These are phyloP conservation scores for Cercis canadensis DNA, from an alignment of 306 rosid species.

Conservation along the genomic window DNA sequence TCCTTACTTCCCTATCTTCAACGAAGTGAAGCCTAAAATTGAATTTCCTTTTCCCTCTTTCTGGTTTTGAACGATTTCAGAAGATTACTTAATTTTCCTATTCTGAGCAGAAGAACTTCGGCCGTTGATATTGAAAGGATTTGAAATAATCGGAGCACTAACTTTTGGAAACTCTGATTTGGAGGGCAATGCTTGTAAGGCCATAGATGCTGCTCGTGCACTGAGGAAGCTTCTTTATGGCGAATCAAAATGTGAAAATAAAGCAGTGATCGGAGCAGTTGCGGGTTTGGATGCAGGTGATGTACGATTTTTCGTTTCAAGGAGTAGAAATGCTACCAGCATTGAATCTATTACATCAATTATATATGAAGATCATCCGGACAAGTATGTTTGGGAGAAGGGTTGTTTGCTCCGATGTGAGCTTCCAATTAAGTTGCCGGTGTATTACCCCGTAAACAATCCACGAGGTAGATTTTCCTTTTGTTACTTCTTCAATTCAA, in stretches of 20 bases:
- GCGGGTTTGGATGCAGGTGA: constrained; percentile 46
- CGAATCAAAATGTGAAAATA: constrained; percentile 34
- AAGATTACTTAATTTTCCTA: constrained; percentile 1
- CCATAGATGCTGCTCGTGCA: constrained; percentile 50
- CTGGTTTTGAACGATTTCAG: not conserved
- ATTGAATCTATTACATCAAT: constrained; percentile 50
- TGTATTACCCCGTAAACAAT: constrained; percentile 60
- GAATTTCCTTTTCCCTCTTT: no score
- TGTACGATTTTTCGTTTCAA: constrained; percentile 55
- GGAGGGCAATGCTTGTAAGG: constrained; percentile 49
- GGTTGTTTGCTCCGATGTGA: constrained; percentile 82
- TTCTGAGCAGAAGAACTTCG: constrained; percentile 68
- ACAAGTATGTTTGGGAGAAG: constrained; percentile 79
- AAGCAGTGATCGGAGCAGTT: constrained; percentile 66
- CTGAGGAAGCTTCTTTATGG: constrained; percentile 55
- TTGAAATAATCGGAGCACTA: constrained; percentile 71
- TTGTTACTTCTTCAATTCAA: not conserved
- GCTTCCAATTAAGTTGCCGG: constrained; percentile 74
- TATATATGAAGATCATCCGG: constrained; percentile 52
- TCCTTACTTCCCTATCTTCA: not conserved
- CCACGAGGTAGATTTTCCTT: constrained; percentile 55
- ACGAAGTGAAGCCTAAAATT: no score
- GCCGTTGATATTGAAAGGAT: constrained; percentile 68
- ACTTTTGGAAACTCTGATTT: constrained; percentile 45
- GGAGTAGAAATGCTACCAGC: constrained; percentile 36